Conservation (phyloP, 805 yeast species). For the Metschnikowia bowlesiae region DNA sequence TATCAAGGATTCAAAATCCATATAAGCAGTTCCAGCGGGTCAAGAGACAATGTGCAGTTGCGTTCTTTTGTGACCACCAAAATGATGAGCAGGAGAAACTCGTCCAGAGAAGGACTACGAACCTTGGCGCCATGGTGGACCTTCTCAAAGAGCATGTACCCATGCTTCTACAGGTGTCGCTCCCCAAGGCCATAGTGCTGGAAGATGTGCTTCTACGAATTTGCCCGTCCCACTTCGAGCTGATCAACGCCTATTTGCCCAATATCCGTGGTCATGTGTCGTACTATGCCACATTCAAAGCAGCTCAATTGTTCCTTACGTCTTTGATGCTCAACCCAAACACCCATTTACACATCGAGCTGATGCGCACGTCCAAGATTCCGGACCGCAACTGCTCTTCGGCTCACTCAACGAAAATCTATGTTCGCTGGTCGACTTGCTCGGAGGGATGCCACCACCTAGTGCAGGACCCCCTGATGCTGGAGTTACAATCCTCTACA, state of each 20-base stretch:
- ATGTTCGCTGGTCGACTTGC: constrained; percentile 57
- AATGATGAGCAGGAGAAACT: not conserved
- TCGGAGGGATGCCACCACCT: constrained; percentile 49
- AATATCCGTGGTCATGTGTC: constrained; percentile 50
- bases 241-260: constrained; percentile 48
- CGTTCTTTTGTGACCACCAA: not conserved
- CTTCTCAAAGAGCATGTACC: constrained; percentile 49
- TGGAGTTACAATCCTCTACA: constrained; percentile 21
- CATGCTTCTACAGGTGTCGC: constrained; percentile 38
- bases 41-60: not conserved
- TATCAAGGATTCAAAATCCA: not conserved
- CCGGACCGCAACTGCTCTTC: constrained; percentile 30
- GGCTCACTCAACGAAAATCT: constrained; percentile 44
- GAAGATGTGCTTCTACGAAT: constrained; percentile 48
- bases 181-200: constrained; percentile 44
- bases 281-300: constrained; percentile 53
- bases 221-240: constrained; percentile 48
- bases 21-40: not conserved
- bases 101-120: constrained; percentile 37
- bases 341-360: constrained; percentile 49
- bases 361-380: constrained; percentile 30
- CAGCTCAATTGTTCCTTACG: constrained; percentile 50
- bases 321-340: constrained; percentile 53
- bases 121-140: constrained; percentile 52
- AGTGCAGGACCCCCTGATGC: not conserved